Percentiles rank a stretch among this genome's conserved stretches.
Conservation (phyloP, 495 filamentous ascomycete genomes). For the Daldinia vernicosa region DNA sequence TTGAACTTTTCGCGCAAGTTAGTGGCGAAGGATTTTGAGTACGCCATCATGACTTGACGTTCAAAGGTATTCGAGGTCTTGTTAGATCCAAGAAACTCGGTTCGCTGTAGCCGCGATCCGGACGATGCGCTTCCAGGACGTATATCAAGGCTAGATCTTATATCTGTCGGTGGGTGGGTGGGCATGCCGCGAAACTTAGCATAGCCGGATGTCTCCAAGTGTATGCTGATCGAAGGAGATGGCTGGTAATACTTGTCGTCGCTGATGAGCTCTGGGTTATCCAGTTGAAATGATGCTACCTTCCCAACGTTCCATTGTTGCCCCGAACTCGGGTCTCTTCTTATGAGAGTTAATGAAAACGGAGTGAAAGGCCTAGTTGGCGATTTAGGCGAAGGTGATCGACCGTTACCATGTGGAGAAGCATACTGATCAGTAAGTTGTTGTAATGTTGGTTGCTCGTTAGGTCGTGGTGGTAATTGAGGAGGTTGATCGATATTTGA, state of each 20-base stretch:
- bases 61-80: constrained; percentile 51
- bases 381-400: constrained; percentile 38
- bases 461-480: constrained; percentile 30
- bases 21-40: constrained; percentile 54
- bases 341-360: constrained; percentile 83
- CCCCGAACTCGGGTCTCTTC: constrained; percentile 80
- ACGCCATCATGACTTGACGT: constrained; percentile 61
- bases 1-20: constrained; percentile 54
- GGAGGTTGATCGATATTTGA: constrained; percentile 24
- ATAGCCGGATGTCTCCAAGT: constrained; percentile 57
- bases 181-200: constrained; percentile 61
- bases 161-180: constrained; percentile 34
- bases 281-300: constrained; percentile 63
- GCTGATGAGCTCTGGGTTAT: constrained; percentile 69
- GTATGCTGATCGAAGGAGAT: constrained; percentile 54
- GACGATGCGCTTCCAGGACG: constrained; percentile 46
- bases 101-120: constrained; percentile 25
- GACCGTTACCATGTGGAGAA: constrained; percentile 2
- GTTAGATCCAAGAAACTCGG: constrained; percentile 4
- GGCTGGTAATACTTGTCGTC: constrained; percentile 52
- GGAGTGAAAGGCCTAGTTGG: constrained; percentile 41
- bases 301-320: constrained; percentile 90
- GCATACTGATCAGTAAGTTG: constrained; percentile 4
- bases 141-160: constrained; percentile 43
- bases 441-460: constrained; percentile 3